These are phyloP conservation scores for Turritis glabra DNA, from an alignment of 345 rosid species.

Conservation along the genomic window DNA sequence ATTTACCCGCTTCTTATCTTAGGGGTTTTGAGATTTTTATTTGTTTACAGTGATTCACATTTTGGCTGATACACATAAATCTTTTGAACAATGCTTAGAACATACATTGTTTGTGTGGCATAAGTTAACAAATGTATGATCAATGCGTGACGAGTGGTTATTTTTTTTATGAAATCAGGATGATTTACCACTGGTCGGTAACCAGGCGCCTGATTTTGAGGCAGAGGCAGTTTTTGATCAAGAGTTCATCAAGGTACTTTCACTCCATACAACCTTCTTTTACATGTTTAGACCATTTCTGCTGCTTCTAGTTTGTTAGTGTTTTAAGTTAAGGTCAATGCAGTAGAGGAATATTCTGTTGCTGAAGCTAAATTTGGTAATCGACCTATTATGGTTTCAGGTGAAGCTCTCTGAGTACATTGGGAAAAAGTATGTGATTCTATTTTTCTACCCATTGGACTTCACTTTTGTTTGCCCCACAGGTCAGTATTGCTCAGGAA, in stretches of 20 bases:
- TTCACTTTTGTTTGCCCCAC: conserved; percentile 99
- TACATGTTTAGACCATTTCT: background rate
- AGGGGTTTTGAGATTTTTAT: too few species aligned
- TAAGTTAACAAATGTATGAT: too few species aligned
- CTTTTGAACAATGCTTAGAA: too few species aligned
- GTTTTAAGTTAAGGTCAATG: background rate
- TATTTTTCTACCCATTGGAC: conserved; percentile 96
- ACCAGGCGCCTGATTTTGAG: conserved; percentile 74
- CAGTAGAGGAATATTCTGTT: background rate
- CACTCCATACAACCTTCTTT: background rate
- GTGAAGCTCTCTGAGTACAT: conserved; percentile 84
- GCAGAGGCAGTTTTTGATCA: conserved; percentile 90
- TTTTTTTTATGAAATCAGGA: conserved; percentile 37
- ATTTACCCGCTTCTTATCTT: too few species aligned
- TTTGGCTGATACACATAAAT: too few species aligned
- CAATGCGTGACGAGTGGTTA: background rate
- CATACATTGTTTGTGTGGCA: too few species aligned
- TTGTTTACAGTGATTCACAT: too few species aligned
- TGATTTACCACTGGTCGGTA: conserved; percentile 77
- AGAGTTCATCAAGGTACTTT: conserved; percentile 76
- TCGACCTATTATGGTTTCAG: conserved; percentile 41
- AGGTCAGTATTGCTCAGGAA: conserved; percentile 56
- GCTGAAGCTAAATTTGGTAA: background rate
- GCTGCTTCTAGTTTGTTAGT: background rate
- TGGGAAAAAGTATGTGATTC: conserved; percentile 95